Percentiles rank a stretch among this genome's conserved stretches.
phyloP scores from a whole-genome alignment of 2,329 filamentous ascomycete species.

The Chaetothyriales sp. region DNA sequence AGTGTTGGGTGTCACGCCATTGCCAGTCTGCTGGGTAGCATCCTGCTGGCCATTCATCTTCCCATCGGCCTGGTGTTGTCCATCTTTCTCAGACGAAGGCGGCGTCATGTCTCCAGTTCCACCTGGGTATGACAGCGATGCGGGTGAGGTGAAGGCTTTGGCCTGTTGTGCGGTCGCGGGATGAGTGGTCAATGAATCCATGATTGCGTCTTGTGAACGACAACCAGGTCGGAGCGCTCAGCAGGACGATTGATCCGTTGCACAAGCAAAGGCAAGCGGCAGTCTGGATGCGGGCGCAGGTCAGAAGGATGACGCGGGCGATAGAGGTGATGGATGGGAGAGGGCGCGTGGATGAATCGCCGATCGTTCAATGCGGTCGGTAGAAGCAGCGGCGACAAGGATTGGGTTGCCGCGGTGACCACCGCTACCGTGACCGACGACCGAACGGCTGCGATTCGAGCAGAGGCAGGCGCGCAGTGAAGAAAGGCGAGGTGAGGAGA shows the following conservation, averaged over 20 bases:
- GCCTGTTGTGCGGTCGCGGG: slow-evolving; percentile 83
- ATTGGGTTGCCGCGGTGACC: not conserved
- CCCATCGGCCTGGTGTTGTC: slow-evolving; percentile 36
- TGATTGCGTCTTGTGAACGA: slow-evolving; percentile 26
- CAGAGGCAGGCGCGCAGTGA: slow-evolving; percentile 1
- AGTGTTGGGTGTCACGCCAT: slow-evolving; percentile 74
- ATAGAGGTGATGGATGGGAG: slow-evolving; percentile 8
- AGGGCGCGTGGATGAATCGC: slow-evolving; percentile 1
- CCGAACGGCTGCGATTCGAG: not conserved
- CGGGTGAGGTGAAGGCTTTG: slow-evolving; percentile 84
- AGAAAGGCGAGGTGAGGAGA: not conserved
- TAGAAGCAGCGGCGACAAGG: not conserved
- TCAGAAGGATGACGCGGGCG: slow-evolving; percentile 7
- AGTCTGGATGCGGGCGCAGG: slow-evolving; percentile 10
- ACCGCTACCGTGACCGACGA: not conserved
- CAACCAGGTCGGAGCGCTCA: not conserved
- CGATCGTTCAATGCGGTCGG: not conserved
- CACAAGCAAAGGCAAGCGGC: slow-evolving; percentile 19
- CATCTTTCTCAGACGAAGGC: slow-evolving; percentile 56
- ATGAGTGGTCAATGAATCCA: slow-evolving; percentile 85
- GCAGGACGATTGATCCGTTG: slow-evolving; percentile 20
- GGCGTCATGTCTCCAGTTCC: slow-evolving; percentile 70
- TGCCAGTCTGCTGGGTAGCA: slow-evolving; percentile 45
- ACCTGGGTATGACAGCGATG: slow-evolving; percentile 82
- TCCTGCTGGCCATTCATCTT: slow-evolving; percentile 38